Conservation (phyloP, 148 eudicot species). For the Heliosperma pusillum region DNA sequence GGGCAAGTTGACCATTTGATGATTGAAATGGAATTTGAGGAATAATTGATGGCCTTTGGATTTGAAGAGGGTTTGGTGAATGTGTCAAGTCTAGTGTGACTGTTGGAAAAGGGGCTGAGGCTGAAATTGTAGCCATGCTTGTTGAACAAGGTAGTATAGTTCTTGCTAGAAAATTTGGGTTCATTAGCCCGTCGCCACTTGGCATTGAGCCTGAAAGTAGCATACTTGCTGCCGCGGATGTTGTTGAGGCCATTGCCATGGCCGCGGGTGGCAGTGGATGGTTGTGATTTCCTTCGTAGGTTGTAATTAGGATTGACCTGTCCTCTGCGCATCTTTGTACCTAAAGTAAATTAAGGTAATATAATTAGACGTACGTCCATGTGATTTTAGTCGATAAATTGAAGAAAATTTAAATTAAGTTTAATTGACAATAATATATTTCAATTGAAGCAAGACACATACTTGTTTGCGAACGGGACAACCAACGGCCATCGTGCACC, state of each 20-base stretch:
- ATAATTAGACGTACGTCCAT: background rate
- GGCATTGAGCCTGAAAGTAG: constrained; percentile 91
- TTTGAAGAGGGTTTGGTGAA: constrained; percentile 49
- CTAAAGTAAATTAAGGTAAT: constrained; percentile 23
- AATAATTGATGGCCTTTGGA: constrained; percentile 27
- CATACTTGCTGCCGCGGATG: constrained; percentile 86
- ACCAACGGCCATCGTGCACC: constrained; percentile 91
- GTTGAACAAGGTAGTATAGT: constrained; percentile 73
- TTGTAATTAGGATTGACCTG: constrained; percentile 65
- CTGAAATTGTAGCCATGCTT: constrained; percentile 88
- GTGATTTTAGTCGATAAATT: background rate
- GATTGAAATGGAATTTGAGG: constrained; percentile 44
- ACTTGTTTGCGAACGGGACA: constrained; percentile 98
- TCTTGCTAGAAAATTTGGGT: constrained; percentile 72
- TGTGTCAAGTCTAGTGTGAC: constrained; percentile 87
- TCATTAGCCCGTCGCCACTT: constrained; percentile 67
- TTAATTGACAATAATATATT: background rate
- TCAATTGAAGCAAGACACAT: constrained; percentile 10
- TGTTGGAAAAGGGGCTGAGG: constrained; percentile 93
- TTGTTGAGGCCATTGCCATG: constrained; percentile 89
- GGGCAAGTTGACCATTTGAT: constrained; percentile 25
- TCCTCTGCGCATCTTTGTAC: constrained; percentile 97
- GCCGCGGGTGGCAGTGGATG: constrained; percentile 94
- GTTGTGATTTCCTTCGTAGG: constrained; percentile 90
- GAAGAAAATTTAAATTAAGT: background rate